A percentile compares a stretch with the other conserved stretches of the same genome.
phyloP scores from a whole-genome alignment of 192 early-diverging fungal species.

The Gonapodya prolifera region DNA sequence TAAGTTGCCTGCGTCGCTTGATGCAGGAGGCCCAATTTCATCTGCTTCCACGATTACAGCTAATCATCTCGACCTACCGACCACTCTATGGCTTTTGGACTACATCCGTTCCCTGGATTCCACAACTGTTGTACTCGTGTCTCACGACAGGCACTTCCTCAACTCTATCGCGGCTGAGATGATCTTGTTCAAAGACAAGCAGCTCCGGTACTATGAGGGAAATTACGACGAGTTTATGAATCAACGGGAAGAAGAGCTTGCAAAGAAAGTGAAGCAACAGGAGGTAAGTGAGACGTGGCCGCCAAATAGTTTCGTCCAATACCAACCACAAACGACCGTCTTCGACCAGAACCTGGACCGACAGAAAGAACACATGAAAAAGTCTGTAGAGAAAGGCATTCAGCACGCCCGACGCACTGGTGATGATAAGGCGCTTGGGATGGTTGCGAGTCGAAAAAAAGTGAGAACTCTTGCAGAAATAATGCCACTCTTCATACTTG shows the following conservation, averaged over 20 bases:
- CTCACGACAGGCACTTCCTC: slow-evolving; percentile 79
- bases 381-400: slow-evolving; percentile 65
- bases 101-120: slow-evolving; percentile 43
- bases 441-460: slow-evolving; percentile 67
- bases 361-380: slow-evolving; percentile 48
- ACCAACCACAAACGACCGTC: neutral
- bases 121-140: slow-evolving; percentile 70
- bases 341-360: slow-evolving; percentile 1
- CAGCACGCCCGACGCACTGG: slow-evolving; percentile 60
- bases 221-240: slow-evolving; percentile 79
- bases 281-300: neutral
- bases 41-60: neutral
- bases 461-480: too few relatives aligned
- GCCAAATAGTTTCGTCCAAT: neutral
- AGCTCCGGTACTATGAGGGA: slow-evolving; percentile 62
- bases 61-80: slow-evolving; percentile 49
- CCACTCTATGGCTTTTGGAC: slow-evolving; percentile 79
- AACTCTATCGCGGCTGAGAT: slow-evolving; percentile 64
- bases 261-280: slow-evolving; percentile 35
- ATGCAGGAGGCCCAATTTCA: neutral
- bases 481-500: neutral
- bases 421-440: slow-evolving; percentile 68
- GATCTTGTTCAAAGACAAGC: slow-evolving; percentile 57
- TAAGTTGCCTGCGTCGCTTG: neutral
- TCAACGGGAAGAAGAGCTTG: slow-evolving; percentile 44